Conservation (phyloP, 768 basidiomycete genomes). For the Mycena chlorophos region DNA sequence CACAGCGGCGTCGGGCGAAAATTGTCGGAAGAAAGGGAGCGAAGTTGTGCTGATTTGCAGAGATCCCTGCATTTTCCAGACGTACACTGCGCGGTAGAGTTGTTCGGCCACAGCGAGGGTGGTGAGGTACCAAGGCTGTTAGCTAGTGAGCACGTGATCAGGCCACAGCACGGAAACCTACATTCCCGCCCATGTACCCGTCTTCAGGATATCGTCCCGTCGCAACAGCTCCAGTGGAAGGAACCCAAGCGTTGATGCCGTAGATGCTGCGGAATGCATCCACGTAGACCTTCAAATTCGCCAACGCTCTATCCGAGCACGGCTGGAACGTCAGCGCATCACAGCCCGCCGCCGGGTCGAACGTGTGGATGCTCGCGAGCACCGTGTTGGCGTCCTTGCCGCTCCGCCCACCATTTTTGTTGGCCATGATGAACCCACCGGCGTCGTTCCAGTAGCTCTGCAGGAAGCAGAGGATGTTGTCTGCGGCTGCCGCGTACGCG, state of each 20-base stretch:
- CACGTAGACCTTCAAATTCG: slow-evolving; percentile 64
- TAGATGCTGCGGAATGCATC: slow-evolving; percentile 68
- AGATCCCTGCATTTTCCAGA: slow-evolving; percentile 56
- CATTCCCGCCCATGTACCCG: slow-evolving; percentile 53
- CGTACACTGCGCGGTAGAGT: slow-evolving; percentile 68
- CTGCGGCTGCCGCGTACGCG: slow-evolving; percentile 58
- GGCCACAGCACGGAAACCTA: slow-evolving; percentile 22
- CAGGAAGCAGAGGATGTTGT: slow-evolving; percentile 69
- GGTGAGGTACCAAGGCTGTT: slow-evolving; percentile 73
- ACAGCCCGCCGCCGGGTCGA: slow-evolving; percentile 51
- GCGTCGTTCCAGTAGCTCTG: slow-evolving; percentile 79
- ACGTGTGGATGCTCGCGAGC: slow-evolving; percentile 66
- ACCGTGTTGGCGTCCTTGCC: slow-evolving; percentile 76
- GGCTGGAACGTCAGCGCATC: slow-evolving; percentile 69
- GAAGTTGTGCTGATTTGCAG: slow-evolving; percentile 59
- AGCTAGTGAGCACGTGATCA: neutral
- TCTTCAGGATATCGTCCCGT: slow-evolving; percentile 65
- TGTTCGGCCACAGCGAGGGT: slow-evolving; percentile 74
- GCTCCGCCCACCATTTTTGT: slow-evolving; percentile 71
- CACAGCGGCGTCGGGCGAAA: slow-evolving; percentile 45
- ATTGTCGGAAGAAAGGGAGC: slow-evolving; percentile 68
- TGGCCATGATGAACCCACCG: slow-evolving; percentile 65
- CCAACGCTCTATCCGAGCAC: slow-evolving; percentile 73
- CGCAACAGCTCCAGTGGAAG: slow-evolving; percentile 49
- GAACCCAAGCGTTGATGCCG: slow-evolving; percentile 57